Base-by-base conservation (phyloP, 1,284 basidiomycete species). In the Malassezia equina region DNA sequence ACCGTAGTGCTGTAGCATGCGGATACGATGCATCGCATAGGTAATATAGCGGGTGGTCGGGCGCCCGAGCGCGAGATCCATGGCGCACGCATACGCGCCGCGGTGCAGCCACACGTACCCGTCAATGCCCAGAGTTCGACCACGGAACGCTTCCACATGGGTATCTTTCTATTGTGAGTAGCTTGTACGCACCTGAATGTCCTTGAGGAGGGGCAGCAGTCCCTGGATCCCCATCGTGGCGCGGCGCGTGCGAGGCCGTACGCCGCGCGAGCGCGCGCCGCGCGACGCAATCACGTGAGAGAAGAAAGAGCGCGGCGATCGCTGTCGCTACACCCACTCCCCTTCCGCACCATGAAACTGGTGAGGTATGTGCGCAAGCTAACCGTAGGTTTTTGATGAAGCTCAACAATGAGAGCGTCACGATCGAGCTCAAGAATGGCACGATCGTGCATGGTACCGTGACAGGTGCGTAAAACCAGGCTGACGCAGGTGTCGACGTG, bases 321-420 rank as follows among this genome's bases (percentile, higher is more conserved):
- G 36, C 36, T 3, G 4, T 39, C 36, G 8, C 36, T 2, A 8
- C 36, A 19, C 36, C 36, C 17, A 9, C 36, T 17, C 21, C 36
- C 36, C 36, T 7, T 24, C 23, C 25, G 46, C 60, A 67, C n/a
- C n/a, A 72, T 73, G 70, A 73, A 73, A 67, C 67, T 73, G 57
- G 70, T 73, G 49, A 59, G 69, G 69, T 69, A 53, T 42, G 66
- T 60, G 24, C 4, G 29, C 43, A 24, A 39, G 47, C 47, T 43
- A 31, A 55, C 42, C n/a, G 9, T 2, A 93, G 90, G 76, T 93
- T 95, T 79, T 83, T 95, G 81, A 96, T 96, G 93, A 98, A 96
- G 82, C 79, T 98, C 78, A 94, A 95, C 82, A 96, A 96, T 77
- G 93, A 98, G 82, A 93, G 90, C 67, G 91, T 96, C 65, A 90